Evolutionary conservation across 345 rosid genomes (phyloP).

Genomic region (Gossypium ekmanianum): DNA sequence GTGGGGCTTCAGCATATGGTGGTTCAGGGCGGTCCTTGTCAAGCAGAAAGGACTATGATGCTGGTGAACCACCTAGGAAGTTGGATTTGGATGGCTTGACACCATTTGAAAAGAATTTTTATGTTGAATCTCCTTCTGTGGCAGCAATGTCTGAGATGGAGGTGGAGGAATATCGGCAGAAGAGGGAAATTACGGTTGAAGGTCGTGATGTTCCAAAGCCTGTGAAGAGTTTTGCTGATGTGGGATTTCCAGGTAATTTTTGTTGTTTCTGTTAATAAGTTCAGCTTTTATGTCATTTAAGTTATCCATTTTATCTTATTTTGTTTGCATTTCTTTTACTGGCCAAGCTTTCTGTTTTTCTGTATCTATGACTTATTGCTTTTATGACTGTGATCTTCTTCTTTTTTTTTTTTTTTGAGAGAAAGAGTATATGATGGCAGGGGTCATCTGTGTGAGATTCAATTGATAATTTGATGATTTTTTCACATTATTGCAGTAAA

Average conservation of each 20-base stretch:
- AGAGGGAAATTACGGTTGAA: constrained; percentile 85
- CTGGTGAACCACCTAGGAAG: constrained; percentile 54
- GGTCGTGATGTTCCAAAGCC: constrained; percentile 96
- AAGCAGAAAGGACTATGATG: constrained; percentile 53
- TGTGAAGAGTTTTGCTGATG: constrained; percentile 67
- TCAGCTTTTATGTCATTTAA: not conserved
- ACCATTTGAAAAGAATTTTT: constrained; percentile 93
- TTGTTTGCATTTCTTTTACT: not conserved
- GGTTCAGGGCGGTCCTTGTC: constrained; percentile 48
- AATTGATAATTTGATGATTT: not conserved
- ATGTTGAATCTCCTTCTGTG: constrained; percentile 69
- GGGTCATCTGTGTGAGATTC: too few species aligned
- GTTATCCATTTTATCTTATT: not conserved
- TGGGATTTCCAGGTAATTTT: constrained; percentile 83
- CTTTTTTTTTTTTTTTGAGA: too few species aligned
- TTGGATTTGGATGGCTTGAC: constrained; percentile 89
- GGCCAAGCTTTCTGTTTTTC: not conserved
- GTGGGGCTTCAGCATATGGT: constrained; percentile 66
- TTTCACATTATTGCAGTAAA: not conserved
- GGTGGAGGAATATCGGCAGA: constrained; percentile 71
- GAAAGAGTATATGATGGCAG: too few species aligned
- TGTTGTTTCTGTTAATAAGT: constrained; percentile 9
- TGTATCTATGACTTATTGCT: not conserved
- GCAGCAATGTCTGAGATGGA: constrained; percentile 82
- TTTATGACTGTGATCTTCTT: too few species aligned